Base-by-base conservation (phyloP, 2,329 filamentous ascomycete genomes). In the Stemphylium beticola region DNA sequence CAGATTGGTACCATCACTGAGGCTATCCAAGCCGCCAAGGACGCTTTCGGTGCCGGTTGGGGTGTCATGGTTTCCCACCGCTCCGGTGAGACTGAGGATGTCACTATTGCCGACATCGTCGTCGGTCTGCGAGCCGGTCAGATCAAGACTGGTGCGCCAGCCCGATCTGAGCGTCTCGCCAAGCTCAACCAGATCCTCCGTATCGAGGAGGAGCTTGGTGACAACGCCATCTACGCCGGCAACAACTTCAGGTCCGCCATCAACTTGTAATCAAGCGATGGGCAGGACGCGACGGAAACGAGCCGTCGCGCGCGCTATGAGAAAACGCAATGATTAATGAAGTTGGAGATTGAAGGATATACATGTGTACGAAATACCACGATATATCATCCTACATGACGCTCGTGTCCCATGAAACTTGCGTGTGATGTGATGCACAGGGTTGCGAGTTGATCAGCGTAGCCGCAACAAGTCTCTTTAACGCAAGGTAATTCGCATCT, bases 141-240 rank as follows among this genome's bases (percentile, higher is more conserved):
- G 86, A 98, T 99, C 87, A 76, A 75, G 67, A 72, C 68, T 51
- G 68, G 68, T 66, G 69, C 69, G 26, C 95, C 95, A 70, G 90
- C 90, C 77, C 90, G 95, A 75, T 97, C 93, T 71, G 95, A 99
- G 87, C 93, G 95, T 85, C 87, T 98, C 69, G 95, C 95, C 80
- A 99, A 99, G 87, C 91, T 99, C 77, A 99, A 99, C 90, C 95
- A 99, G 86, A 96, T 99, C 75, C 90, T 99, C 76, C 92, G 95
- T 77, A 99, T 99, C 72, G 95, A 99, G 87, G 95, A 99, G 85
- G 95, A 99, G 86, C 89, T 99, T 64, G 66, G 66, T 51, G 85
- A 87, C 73, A 89, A 95, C 73, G 95, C 93, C 69, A 76, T 98
- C 81, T 99, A 93, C 78, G 93, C 93, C 69, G 95, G 95, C 69